Evolutionary conservation across 306 rosid species (phyloP), one percentile per base, ranked within the genome.

Genomic region (Amphicarpaea edgeworthii): DNA sequence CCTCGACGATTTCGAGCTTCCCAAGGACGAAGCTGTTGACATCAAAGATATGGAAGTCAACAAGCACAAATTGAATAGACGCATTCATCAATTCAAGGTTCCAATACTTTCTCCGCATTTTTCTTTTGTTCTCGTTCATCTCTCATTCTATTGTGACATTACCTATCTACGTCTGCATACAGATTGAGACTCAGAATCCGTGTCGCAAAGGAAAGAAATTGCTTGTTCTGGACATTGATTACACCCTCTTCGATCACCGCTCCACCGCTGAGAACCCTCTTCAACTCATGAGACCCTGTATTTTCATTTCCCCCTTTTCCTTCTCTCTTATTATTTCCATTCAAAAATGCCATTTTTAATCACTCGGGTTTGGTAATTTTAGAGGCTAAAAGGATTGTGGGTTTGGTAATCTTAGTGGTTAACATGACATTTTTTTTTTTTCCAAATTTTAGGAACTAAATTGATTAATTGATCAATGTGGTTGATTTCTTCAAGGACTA

Each of bases 231-330:
- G 99, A 95, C 81, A 95, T 95, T 80, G 97, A 95, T 85, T 95
- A 92, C 66, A 95, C 99, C 45, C 90, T 95, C 12, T 95, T 95
- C 47, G 99, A 95, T 89, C 99, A 95, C 68, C 93, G 96, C 16
- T 92, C 99, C 60, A 77, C 99, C 0, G 99, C 99, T 8, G 99
- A 90, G 87, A 95, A 92, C 83, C 99, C 97, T 45, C 96, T 90
- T 73, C 85, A 90, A 77, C 97, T 92, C 60, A 95, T 95, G 99
- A 81, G 99, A 58, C 97, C 99, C 64, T 90, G 98, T 94, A 78
- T 78, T 12, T 26, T 34, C 60, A 34, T 8, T 51, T 12, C 34
- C n/a, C 8, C 0, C 4, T 59, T 57, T 55, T 20, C 7, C 6
- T 30, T 30, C 5, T 30, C 37, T 30, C 37, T 30, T 30, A n/a